Base-by-base conservation (phyloP, 108 stramenopile genomes). In the Schizochytrium sp. region DNA sequence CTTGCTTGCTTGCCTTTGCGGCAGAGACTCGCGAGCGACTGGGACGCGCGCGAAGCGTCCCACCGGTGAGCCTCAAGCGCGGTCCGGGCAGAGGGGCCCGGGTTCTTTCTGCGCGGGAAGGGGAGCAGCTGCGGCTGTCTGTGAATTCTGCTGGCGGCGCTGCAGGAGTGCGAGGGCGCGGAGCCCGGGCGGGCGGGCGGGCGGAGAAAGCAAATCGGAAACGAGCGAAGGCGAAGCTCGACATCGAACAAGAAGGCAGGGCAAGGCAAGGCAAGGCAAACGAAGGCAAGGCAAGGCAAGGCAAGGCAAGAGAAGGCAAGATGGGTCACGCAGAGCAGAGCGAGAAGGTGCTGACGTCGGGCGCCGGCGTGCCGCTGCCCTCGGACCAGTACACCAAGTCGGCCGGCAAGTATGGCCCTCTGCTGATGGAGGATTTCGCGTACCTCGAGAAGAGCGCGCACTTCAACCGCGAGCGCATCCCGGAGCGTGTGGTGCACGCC, bases 401-500 rank as follows among this genome's bases (percentile, higher is more conserved):
- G 45, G 91, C 91, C 5, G 92, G 92, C 45, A 19, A 63, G 18
- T 43, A 88, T 44, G 92, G 92, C 19, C 91, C 90, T 34, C 90
- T 93, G 59, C 72, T 83, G n/a, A 53, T 89, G 60, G 88, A 95
- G 92, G 95, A 95, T 87, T 94, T 94, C 88, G 93, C 91, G 47
- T 87, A 94, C 34, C 59, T 94, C 23, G 95, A 95, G 87, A 91
- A 94, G 60, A 88, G 94, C 63, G 92, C 95, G 18, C 93, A 93
- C 88, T 94, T 94, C 69, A 94, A 95, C 88, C 92, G 94, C 53
- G 95, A 95, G 91, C 92, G 95, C 19, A 94, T 95, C 87, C 95
- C 95, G 0, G 95, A 95, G 91, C 91, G 95, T 23, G 95, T 95
- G 14, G 95, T 95, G 4, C 95, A 95, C 83, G 95, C 95, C 71